Base-by-base conservation (phyloP, 352 stramenopile species). In the Phytophthora kernoviae region DNA sequence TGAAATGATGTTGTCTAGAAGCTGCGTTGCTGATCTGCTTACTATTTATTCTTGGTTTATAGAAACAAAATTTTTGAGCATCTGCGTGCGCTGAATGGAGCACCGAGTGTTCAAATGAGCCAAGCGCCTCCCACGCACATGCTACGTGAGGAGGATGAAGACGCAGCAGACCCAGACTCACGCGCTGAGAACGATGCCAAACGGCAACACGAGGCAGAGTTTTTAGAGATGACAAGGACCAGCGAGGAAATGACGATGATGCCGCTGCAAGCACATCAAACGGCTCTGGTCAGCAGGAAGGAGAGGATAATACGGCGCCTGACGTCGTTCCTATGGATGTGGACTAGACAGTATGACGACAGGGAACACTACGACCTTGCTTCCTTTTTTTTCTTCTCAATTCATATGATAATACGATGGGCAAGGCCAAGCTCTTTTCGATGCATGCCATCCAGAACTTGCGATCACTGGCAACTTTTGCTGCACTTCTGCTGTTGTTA, bases 11-110 rank as follows among this genome's bases (percentile, higher is more conserved):
- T 0, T 9, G 21, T 11, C 20, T 15, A 40, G 24, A 18, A 30
- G 14, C 10, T 33, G n/a, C 24, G 10, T 40, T 24, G n/a, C 18
- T 27, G 58, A 5, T 10, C 2, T 22, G 17, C 5, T 49, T 0
- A 17, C 6, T 43, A 18, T 32, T 41, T 49, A 26, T 54, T 52
- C 20, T 20, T 43, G 4, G 9, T 55, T 42, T 42, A 26, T 54
- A 95, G 84, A 54, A 73, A 77, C 41, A 91, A 92, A 74, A 91
- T 95, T 39, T 93, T 93, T 62, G 86, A 95, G 63, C 85, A 95
- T 53, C 67, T 95, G 14, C 70, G 79, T 18, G 79, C 84, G 0
- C 54, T 95, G 12, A 86, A 76, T 18, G 86, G 86, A 15, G 86
- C 86, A 7, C 86, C 86, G 4, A 95, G 86, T 27, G 78, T 95